Base-by-base conservation (phyloP, 2,329 filamentous ascomycete species). In the Ophiobolus disseminans region DNA sequence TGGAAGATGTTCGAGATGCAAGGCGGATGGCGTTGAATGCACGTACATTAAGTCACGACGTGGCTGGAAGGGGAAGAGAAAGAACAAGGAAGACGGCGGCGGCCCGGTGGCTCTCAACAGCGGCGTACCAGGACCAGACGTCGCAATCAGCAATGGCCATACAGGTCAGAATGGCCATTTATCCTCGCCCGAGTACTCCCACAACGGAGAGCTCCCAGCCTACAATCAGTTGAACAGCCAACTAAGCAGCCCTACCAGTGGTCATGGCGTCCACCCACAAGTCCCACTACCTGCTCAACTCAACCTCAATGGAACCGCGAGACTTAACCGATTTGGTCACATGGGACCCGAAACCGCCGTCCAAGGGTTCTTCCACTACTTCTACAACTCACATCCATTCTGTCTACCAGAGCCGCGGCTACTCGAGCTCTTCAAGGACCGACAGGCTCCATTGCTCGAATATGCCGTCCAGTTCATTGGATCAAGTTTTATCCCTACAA, bases 401-500 rank as follows among this genome's bases (percentile, higher is more conserved):
- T 70, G 83, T 11, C 74, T 83, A 5, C 82, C 82, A 0, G 68
- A 76, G 25, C 70, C 54, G 57, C 76, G 35, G 71, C 72, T 69
- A 56, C 62, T 58, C 55, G 68, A 55, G 58, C 69, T 59, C 55
- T 76, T 55, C 75, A 80, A 67, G 74, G 78, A 51, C 45, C 64
- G 53, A 32, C 59, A 60, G 34, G 59, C 69, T 4, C 65, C 68
- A 2, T 78, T 79, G 43, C 70, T 86, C 9, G 77, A 80, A 54
- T 72, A 79, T 50, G 79, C 82, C n/a, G 76, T 86, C 40, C 79
- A 80, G 43, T 83, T 82, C 57, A 75, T 84, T 31, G 83, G 80
- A 20, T 76, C 80, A 3, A 81, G 82, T 54, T 85, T 80, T 59
- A 70, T 80, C 3, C 70, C 76, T 2, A 68, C 75, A 2, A 68